Conservation (phyloP, 768 basidiomycete species). For the Suillus brevipes region DNA sequence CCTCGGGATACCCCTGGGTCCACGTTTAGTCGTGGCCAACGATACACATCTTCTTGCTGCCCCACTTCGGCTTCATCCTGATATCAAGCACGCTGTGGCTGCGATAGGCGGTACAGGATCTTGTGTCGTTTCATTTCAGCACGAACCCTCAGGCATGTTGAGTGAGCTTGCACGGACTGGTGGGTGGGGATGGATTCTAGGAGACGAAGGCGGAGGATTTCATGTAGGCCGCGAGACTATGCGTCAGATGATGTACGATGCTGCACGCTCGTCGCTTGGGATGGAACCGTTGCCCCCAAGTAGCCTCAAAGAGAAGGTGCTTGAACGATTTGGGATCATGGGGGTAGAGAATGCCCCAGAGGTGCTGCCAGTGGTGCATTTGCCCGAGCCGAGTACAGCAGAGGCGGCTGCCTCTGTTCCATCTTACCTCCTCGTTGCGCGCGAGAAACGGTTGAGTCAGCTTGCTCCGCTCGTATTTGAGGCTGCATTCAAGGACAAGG, state of each 20-base stretch:
- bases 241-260: constrained; percentile 61
- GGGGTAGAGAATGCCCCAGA: constrained; percentile 52
- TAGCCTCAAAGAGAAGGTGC: constrained; percentile 46
- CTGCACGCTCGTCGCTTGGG: constrained; percentile 48
- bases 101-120: constrained; percentile 84
- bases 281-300: constrained; percentile 21
- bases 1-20: constrained; percentile 56
- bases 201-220: constrained; percentile 83
- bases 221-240: constrained; percentile 76
- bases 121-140: constrained; percentile 66
- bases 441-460: constrained; percentile 75
- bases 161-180: constrained; percentile 69
- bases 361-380: constrained; percentile 62
- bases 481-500: constrained; percentile 68
- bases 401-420: constrained; percentile 24
- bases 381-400: constrained; percentile 48
- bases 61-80: constrained; percentile 62
- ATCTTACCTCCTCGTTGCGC: constrained; percentile 35
- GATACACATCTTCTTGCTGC: constrained; percentile 86
- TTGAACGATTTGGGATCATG: constrained; percentile 55
- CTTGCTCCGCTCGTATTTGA: constrained; percentile 77
- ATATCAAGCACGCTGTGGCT: constrained; percentile 62
- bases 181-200: constrained; percentile 84
- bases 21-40: constrained; percentile 65
- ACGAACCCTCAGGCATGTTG: constrained; percentile 40